Conservation (phyloP, 2,329 filamentous ascomycete genomes). For the Didymella lethalis region DNA sequence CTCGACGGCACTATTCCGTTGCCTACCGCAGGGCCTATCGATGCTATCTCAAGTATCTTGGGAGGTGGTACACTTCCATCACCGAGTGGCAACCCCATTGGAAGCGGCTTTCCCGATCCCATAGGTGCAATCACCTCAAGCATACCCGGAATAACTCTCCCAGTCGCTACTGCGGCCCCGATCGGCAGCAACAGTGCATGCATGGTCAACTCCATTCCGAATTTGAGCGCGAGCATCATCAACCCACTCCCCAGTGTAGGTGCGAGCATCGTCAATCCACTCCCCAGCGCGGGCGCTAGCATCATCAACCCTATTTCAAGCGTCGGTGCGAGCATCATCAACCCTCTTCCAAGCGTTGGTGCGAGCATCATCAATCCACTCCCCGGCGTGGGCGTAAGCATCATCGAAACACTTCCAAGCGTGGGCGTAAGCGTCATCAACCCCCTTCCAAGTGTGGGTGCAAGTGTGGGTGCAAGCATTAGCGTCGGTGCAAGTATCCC, state of each 20-base stretch:
- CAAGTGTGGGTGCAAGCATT: neutral
- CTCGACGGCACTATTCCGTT: neutral
- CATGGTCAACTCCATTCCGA: neutral
- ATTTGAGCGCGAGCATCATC: neutral
- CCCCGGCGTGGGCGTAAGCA: neutral
- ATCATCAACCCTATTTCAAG: neutral
- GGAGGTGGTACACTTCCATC: neutral
- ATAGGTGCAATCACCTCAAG: neutral
- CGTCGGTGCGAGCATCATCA: neutral
- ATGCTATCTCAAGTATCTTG: neutral
- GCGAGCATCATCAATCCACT: neutral
- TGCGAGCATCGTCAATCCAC: neutral
- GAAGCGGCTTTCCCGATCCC: neutral
- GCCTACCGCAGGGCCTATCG: neutral
- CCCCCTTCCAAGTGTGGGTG: neutral
- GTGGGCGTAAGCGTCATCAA: neutral
- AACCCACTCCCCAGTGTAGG: neutral
- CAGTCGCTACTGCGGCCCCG: neutral
- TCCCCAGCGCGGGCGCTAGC: neutral
- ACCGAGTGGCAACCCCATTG: neutral
- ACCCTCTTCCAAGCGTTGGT: neutral
- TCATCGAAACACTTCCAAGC: neutral
- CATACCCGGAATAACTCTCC: neutral
- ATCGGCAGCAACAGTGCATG: neutral
- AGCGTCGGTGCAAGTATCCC: neutral